Percentiles rank a stretch among this genome's conserved stretches.
Conservation (phyloP, 23 red algal genomes). For the Agarophyton chilense region DNA sequence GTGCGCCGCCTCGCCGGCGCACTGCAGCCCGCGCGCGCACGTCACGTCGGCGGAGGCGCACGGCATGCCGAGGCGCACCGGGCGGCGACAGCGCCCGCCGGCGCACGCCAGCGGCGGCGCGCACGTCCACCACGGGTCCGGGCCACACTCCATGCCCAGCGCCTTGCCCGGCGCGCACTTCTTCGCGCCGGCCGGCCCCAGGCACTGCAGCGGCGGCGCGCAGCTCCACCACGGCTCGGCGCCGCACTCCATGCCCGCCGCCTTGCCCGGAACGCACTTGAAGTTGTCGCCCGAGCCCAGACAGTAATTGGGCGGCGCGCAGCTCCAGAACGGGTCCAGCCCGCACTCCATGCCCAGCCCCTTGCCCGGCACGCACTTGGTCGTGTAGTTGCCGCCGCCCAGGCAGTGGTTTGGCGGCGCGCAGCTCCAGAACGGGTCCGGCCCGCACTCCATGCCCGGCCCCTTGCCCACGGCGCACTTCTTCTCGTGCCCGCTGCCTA, state of each 20-base stretch:
- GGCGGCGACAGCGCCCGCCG: neutral
- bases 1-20: neutral
- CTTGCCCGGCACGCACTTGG: slow-evolving; percentile 18
- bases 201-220: neutral
- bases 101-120: neutral
- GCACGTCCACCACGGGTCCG: slow-evolving; percentile 44
- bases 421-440: slow-evolving; percentile 30
- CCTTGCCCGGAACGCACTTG: slow-evolving; percentile 5
- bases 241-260: slow-evolving; percentile 11
- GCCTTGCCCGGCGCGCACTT: slow-evolving; percentile 31
- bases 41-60: neutral
- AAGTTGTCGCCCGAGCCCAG: neutral
- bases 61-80: neutral
- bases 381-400: neutral
- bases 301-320: neutral
- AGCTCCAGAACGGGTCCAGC: slow-evolving; percentile 1
- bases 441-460: slow-evolving; percentile 23
- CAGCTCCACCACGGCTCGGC: slow-evolving; percentile 36
- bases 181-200: neutral
- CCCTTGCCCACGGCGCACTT: slow-evolving; percentile 48
- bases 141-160: slow-evolving; percentile 2
- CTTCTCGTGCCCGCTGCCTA: slow-evolving; percentile 1
- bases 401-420: neutral
- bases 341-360: neutral
- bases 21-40: neutral